These are phyloP conservation scores for Gigaspora rosea DNA, from an alignment of 192 early-diverging fungal species.

Conservation along the genomic window DNA sequence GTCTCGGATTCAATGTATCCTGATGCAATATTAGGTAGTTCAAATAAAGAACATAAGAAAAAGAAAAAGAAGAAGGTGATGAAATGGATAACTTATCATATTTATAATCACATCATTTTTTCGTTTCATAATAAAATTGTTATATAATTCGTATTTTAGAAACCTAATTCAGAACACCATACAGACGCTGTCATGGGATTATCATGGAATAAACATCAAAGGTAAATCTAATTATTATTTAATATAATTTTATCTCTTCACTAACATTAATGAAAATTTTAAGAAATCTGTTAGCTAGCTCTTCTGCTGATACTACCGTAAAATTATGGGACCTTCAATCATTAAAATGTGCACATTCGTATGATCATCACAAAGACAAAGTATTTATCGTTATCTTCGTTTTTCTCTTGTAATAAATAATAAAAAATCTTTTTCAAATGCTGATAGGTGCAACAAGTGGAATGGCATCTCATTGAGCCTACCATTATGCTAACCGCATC, in stretches of 20 bases:
- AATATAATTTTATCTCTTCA: neutral
- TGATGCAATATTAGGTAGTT: slow-evolving; percentile 81
- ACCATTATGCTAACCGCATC: slow-evolving; percentile 88
- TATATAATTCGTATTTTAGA: slow-evolving; percentile 25
- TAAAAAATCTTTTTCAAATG: slow-evolving; percentile 2
- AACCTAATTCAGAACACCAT: slow-evolving; percentile 79
- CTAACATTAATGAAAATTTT: neutral
- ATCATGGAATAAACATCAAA: slow-evolving; percentile 85
- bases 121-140: neutral
- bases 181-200: slow-evolving; percentile 94
- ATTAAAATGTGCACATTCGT: slow-evolving; percentile 73
- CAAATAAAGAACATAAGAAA: slow-evolving; percentile 53
- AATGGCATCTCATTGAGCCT: slow-evolving; percentile 89
- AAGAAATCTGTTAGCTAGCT: slow-evolving; percentile 77
- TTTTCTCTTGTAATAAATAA: neutral
- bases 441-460: slow-evolving; percentile 71
- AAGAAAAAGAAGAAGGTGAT: slow-evolving; percentile 18
- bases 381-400: neutral
- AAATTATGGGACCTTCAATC: slow-evolving; percentile 96
- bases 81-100: neutral
- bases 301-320: slow-evolving; percentile 95
- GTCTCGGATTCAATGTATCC: slow-evolving; percentile 90
- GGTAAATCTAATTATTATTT: slow-evolving; percentile 28
- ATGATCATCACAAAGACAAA: slow-evolving; percentile 84
- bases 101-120: neutral